Base-by-base conservation (phyloP, 2,329 filamentous ascomycete genomes). In the Septoria linicola region DNA sequence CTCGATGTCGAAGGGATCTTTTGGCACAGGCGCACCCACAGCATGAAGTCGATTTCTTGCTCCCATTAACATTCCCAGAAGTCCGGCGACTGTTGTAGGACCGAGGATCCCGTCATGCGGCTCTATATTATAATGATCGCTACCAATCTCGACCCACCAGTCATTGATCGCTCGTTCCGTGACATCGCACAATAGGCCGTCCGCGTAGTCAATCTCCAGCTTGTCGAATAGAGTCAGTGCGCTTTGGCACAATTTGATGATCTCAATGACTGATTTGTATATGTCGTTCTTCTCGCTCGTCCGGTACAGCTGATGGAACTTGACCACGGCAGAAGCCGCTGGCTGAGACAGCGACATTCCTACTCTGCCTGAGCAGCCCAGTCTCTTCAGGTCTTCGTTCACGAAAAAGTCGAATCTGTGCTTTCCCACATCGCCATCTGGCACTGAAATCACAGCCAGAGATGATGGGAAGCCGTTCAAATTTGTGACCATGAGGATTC, bases 131-230 rank as follows among this genome's bases (percentile, higher is more conserved):
- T 92, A 96, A 64, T 93, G 85, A 59, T 97, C 92, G 0, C 85
- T 85, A 1, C 93, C 93, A 53, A 96, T 86, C 63, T 96, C 89
- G 1, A 88, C 85, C 93, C 93, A 97, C 93, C 93, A 99, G 68
- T 96, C 88, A 55, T 85, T 86, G 62, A 97, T 83, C 1, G 91
- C 89, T 55, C 80, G 85, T 68, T 99, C 93, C 0, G 93, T 97
- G 36, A 93, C 78, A 72, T 99, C 93, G 68, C 93, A 99, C 2
- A 99, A 79, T 19, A 96, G 73, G 0, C 93, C 93, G 64, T 99
- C 93, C 6, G 89, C 88, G 67, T 95, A 97, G 59, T 91, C 88
- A 23, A 85, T 80, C n/a, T 88, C 85, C 4, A 97, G 75, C 67
- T 91, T 89, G 47, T 86, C 88, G 70, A 96, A 99, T 54, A 96